Percentiles rank a stretch among this genome's conserved stretches.
Evolutionary conservation across 495 filamentous ascomycete species (phyloP).

Genomic region (Chaetomium cochliodes): DNA sequence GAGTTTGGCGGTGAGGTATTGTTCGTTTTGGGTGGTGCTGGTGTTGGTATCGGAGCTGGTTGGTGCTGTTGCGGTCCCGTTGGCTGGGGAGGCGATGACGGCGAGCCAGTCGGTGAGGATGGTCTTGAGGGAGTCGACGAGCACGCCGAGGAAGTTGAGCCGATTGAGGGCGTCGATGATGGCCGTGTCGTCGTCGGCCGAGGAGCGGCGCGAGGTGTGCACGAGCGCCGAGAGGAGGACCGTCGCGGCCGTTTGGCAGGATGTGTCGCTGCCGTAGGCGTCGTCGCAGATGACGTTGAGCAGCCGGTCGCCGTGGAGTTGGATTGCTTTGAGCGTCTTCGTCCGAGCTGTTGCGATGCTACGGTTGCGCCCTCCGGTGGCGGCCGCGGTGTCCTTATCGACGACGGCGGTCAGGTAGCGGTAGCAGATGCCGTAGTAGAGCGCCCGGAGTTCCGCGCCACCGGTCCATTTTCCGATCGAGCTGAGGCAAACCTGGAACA

Average conservation of each 20-base stretch:
- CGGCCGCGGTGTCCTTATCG: conserved; percentile 42
- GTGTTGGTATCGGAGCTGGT: conserved; percentile 14
- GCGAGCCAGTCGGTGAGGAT: conserved; percentile 62
- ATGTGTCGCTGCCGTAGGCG: conserved; percentile 77
- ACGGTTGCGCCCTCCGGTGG: not conserved
- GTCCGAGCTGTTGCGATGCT: conserved; percentile 46
- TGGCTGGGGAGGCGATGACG: conserved; percentile 28
- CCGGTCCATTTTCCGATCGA: conserved; percentile 69
- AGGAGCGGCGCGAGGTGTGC: conserved; percentile 54
- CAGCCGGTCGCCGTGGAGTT: conserved; percentile 69
- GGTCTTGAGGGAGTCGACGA: conserved; percentile 77
- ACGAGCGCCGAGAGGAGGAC: conserved; percentile 71
- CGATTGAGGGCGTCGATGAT: conserved; percentile 76
- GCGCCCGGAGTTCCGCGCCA: conserved; percentile 69
- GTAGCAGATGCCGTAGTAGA: conserved; percentile 85
- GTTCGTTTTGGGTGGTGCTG: conserved; percentile 32
- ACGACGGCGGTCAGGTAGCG: conserved; percentile 76
- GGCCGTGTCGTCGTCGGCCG: conserved; percentile 49
- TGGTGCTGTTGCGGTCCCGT: conserved; percentile 36
- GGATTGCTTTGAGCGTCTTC: conserved; percentile 72
- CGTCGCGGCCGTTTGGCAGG: conserved; percentile 77
- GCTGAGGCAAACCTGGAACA: conserved; percentile 79
- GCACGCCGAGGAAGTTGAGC: conserved; percentile 84
- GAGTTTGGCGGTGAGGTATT: conserved; percentile 73
- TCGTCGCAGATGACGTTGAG: conserved; percentile 91